phyloP scores from a whole-genome alignment of 805 yeast species.

The Zygoascus ofunaensis region DNA sequence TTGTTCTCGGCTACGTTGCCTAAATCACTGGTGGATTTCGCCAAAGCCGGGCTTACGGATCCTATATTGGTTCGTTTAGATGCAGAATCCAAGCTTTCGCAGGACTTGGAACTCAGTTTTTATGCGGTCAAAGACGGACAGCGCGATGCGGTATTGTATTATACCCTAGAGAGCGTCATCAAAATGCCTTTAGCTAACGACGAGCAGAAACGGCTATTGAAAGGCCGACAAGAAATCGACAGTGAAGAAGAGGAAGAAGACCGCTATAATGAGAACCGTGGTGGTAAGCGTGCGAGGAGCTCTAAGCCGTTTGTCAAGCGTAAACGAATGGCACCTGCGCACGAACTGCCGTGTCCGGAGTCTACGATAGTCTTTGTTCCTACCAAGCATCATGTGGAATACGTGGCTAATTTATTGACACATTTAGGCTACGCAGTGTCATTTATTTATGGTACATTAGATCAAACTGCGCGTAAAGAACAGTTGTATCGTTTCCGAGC shows the following conservation, averaged over 20 bases:
- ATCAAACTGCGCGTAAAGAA: slow-evolving; percentile 87
- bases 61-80: slow-evolving; percentile 91
- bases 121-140: slow-evolving; percentile 73
- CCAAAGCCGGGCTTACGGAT: slow-evolving; percentile 88
- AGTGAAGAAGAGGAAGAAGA: slow-evolving; percentile 43
- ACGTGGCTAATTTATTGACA: slow-evolving; percentile 58
- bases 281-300: slow-evolving; percentile 15
- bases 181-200: slow-evolving; percentile 71
- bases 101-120: slow-evolving; percentile 83
- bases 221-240: slow-evolving; percentile 30
- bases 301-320: slow-evolving; percentile 13
- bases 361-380: slow-evolving; percentile 94
- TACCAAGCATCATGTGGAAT: slow-evolving; percentile 96
- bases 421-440: slow-evolving; percentile 81
- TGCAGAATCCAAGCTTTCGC: slow-evolving; percentile 85
- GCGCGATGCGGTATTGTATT: slow-evolving; percentile 78
- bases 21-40: slow-evolving; percentile 84
- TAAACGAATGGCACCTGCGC: slow-evolving; percentile 64
- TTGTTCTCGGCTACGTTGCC: slow-evolving; percentile 95
- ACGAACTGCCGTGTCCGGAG: slow-evolving; percentile 69
- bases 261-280: slow-evolving; percentile 28
- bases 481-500: slow-evolving; percentile 78
- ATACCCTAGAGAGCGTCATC: slow-evolving; percentile 72
- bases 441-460: slow-evolving; percentile 87
- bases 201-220: slow-evolving; percentile 52